Base-by-base conservation (phyloP, 352 stramenopile genomes). In the Pythium insidiosum region DNA sequence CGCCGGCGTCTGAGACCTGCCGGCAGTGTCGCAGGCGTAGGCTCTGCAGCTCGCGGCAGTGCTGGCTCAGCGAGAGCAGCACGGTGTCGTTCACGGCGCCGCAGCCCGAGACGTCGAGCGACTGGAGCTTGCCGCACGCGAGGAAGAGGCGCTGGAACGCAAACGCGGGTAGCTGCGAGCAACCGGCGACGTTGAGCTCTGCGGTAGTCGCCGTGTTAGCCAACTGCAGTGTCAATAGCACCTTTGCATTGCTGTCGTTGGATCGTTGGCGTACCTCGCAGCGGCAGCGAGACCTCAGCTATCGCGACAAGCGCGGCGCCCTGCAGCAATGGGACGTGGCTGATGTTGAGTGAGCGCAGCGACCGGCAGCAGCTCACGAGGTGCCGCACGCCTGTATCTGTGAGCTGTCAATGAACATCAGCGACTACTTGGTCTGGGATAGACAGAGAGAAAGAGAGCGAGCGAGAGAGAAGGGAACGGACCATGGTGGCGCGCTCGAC, bases 11-110 rank as follows among this genome's bases (percentile, higher is more conserved):
- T 9, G 80, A 95, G 22, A 91, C 61, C 42, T 96, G 73, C 16
- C 76, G 85, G 38, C 88, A 97, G 24, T 83, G 77, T 41, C 68
- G 68, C 25, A 96, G 47, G 16, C 82, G 78, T 2, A 97, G 45
- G 5, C 69, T 48, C 10, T 63, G 58, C 1, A 98, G 54, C 22
- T 68, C 59, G 12, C 20, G 48, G 37, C 83, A 94, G 12, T 63
- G 63, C 25, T 84, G 67, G 0, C 74, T 72, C 3, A 97, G 56
- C 3, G 73, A 56, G 15, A 81, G 67, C 24, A 96, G 61, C 15
- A 91, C 66, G 15, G 76, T 58, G 53, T 97, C 92, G 0, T 80
- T 94, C 5, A 94, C 69, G 19, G 44, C 59, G 0, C 56, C 47
- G 46, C 84, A 96, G 42, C 76, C 88, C 1, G 82, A 95, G 21